Evolutionary conservation across 768 basidiomycete genomes (phyloP), one percentile per base, ranked within the genome.

Genomic region (Leccinum longicurvipes): DNA sequence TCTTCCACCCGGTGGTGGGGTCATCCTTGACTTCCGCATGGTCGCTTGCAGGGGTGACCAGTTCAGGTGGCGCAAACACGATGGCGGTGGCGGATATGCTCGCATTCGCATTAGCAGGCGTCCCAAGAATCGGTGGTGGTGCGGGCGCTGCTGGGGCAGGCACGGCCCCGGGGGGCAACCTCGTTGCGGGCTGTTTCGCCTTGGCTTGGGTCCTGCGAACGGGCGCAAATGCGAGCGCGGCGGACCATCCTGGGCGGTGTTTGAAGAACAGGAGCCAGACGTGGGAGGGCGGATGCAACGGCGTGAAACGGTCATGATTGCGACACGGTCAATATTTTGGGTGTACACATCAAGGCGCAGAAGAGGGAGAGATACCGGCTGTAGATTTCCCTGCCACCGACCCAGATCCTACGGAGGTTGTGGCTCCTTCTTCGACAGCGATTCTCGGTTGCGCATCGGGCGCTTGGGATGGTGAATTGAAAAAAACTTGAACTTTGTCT

Each of bases 181-280:
- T 59, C 4, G 3, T 75, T 69, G 10, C 72, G 1, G 76, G 58
- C 1, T 77, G 70, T 69, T 91, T 92, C 34, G 80, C 56, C 66
- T 90, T 93, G 59, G 74, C 75, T 24, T 74, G 73, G 46, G 75
- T 77, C 61, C 90, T 80, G 51, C 90, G 84, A 51, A 91, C 78
- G 45, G 92, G 92, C 9, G 91, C 92, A 65, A 93, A 94, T 17
- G 90, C 92, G 61, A 93, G 87, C 14, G 91, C 82, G 59, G 91
- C 87, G 63, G 91, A 93, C 91, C 92, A 93, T 72, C 84, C 91
- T 92, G 56, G 14, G 14, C 19, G 52, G 48, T 47, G 5, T 19
- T 42, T 42, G 41, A 23, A 7, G 12, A 21, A 6, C 12, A 8
- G 28, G 11, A n/a, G 6, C 17, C 28, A 8, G 45, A 36, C 19